Percentiles rank a stretch among this genome's conserved stretches.
Conservation (phyloP, 78 protist species). For the Dictyostelium purpureum region DNA sequence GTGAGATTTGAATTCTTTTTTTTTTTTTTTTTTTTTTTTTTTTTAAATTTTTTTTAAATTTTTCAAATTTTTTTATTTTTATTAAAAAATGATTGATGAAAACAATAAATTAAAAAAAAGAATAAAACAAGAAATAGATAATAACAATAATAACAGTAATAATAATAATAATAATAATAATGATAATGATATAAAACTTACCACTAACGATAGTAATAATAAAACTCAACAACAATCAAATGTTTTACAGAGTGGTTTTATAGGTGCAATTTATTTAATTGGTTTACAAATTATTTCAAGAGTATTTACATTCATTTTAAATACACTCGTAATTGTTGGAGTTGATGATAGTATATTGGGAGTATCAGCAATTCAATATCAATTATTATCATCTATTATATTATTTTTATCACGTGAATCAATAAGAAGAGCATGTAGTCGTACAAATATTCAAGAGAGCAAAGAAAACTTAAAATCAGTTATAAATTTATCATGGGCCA, state of each 20-base stretch:
- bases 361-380: constrained; percentile 44
- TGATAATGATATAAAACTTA: no score
- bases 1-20: no score
- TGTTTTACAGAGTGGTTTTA: background rate
- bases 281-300: constrained; percentile 44
- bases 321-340: constrained; percentile 16
- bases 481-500: constrained; percentile 17
- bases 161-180: no score
- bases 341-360: constrained; percentile 37
- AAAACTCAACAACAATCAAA: background rate
- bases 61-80: no score
- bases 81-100: no score
- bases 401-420: constrained; percentile 58
- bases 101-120: no score
- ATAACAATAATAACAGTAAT: no score
- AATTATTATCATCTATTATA: constrained; percentile 37
- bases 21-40: no score
- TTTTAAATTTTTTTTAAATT: no score
- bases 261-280: constrained; percentile 64
- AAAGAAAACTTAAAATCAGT: background rate
- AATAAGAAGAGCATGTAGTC: constrained; percentile 53
- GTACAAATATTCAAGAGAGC: background rate
- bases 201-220: no score
- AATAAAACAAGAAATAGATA: no score
- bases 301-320: constrained; percentile 41